Evolutionary conservation across 1,139 yeast species (phyloP).

Genomic region (Suhomyces kunorum): DNA sequence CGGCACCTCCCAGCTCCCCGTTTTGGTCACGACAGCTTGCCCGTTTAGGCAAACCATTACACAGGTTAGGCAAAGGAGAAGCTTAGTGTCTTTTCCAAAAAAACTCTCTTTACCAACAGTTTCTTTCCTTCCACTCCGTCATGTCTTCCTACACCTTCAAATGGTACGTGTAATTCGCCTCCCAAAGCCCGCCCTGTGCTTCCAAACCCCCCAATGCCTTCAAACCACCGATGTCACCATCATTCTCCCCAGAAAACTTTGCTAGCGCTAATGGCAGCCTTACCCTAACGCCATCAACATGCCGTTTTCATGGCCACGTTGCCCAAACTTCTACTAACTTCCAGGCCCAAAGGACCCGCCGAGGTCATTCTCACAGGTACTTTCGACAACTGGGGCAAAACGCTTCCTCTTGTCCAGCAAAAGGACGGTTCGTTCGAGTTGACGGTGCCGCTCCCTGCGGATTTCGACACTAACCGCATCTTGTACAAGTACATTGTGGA

Average conservation of each 20-base stretch:
- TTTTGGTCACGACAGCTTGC: constrained; percentile 14
- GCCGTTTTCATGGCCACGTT: not conserved
- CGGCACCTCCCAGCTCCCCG: constrained; percentile 8
- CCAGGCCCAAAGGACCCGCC: constrained; percentile 74
- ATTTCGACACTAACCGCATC: constrained; percentile 37
- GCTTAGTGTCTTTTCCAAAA: constrained; percentile 4
- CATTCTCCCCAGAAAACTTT: constrained; percentile 1
- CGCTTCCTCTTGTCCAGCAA: constrained; percentile 58
- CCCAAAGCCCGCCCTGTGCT: not conserved
- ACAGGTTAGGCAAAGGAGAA: constrained; percentile 13
- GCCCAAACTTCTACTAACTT: constrained; percentile 17
- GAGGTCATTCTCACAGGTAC: constrained; percentile 75
- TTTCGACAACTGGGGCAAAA: constrained; percentile 72
- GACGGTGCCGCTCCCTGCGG: constrained; percentile 53
- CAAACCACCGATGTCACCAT: too few relatives aligned
- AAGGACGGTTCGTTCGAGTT: constrained; percentile 61
- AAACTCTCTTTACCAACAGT: constrained; percentile 3
- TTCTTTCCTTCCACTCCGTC: constrained; percentile 9
- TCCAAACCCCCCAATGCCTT: not conserved
- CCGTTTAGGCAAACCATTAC: constrained; percentile 12
- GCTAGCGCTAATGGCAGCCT: not conserved
- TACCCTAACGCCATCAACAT: not conserved
- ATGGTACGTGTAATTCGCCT: constrained; percentile 20
- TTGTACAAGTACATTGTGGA: constrained; percentile 74
- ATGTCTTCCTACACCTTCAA: constrained; percentile 25